phyloP scores from a whole-genome alignment of 2,329 filamentous ascomycete species.

The Penicillium sp. region DNA sequence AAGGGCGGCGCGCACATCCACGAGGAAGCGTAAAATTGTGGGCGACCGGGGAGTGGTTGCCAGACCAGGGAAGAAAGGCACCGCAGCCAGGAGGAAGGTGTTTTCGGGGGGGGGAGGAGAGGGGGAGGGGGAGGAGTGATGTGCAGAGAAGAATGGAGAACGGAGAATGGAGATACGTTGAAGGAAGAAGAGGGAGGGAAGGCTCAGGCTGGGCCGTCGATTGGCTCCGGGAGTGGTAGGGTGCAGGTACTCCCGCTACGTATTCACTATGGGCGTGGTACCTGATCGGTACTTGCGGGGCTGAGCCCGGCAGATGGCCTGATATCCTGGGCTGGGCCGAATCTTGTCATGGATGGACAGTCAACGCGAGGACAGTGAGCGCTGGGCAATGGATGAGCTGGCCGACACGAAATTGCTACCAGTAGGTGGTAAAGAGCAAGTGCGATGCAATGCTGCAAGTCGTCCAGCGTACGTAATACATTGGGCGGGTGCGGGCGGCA shows the following conservation, averaged over 20 bases:
- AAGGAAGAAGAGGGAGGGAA: constrained; percentile 18
- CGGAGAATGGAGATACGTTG: constrained; percentile 1
- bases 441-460: no score
- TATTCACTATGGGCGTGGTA: constrained; percentile 18
- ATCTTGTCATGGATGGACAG: background rate
- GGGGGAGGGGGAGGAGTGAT: constrained; percentile 11
- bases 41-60: no score
- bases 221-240: constrained; percentile 15
- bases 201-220: constrained; percentile 18
- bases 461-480: no score
- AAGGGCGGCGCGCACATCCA: constrained; percentile 38
- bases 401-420: no score
- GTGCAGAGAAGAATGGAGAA: constrained; percentile 16
- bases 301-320: constrained; percentile 20
- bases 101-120: constrained; percentile 10
- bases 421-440: no score
- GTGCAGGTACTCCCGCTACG: constrained; percentile 20
- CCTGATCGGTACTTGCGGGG: constrained; percentile 17
- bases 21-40: constrained; percentile 12
- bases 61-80: constrained; percentile 12
- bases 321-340: background rate
- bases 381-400: no score
- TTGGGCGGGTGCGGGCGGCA: no score
- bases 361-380: no score
- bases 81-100: constrained; percentile 8